Percentiles rank a stretch among this genome's conserved stretches.
These are phyloP conservation scores for Pseudophaeomoniella oleicola DNA, from an alignment of 2,329 filamentous ascomycete species.

Conservation along the genomic window DNA sequence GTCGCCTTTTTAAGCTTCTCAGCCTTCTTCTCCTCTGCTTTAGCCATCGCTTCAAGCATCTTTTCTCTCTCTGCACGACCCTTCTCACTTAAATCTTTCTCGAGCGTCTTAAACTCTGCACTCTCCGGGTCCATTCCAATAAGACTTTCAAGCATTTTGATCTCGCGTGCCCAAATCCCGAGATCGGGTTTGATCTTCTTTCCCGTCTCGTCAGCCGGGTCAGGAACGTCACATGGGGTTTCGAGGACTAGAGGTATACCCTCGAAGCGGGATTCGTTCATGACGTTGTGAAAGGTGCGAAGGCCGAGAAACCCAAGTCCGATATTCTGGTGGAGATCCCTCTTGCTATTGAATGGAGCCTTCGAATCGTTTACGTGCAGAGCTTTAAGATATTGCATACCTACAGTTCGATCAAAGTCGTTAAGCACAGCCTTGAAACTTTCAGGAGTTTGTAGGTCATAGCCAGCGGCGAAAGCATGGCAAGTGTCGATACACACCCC, in stretches of 20 bases:
- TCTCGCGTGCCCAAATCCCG: conserved; percentile 78
- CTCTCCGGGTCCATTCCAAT: conserved; percentile 68
- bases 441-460: conserved; percentile 66
- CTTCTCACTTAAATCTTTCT: conserved; percentile 48
- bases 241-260: conserved; percentile 84
- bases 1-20: conserved; percentile 46
- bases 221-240: conserved; percentile 73
- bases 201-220: conserved; percentile 14
- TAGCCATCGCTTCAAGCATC: conserved; percentile 62
- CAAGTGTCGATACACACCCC: conserved; percentile 96
- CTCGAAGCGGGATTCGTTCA: conserved; percentile 67
- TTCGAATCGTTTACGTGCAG: conserved; percentile 95
- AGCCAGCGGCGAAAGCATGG: conserved; percentile 87
- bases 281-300: conserved; percentile 75
- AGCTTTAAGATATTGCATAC: conserved; percentile 64
- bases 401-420: conserved; percentile 65
- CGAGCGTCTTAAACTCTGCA: conserved; percentile 55
- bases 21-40: conserved; percentile 37
- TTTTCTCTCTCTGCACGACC: conserved; percentile 61
- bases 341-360: conserved; percentile 64
- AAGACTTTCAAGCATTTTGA: conserved; percentile 80
- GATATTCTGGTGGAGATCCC: conserved; percentile 91
- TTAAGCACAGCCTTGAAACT: conserved; percentile 60
- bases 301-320: conserved; percentile 88
- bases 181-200: conserved; percentile 48